Evolutionary conservation across 176 grass and related monocot genomes (phyloP).

Genomic region (Oryza rufipogon): DNA sequence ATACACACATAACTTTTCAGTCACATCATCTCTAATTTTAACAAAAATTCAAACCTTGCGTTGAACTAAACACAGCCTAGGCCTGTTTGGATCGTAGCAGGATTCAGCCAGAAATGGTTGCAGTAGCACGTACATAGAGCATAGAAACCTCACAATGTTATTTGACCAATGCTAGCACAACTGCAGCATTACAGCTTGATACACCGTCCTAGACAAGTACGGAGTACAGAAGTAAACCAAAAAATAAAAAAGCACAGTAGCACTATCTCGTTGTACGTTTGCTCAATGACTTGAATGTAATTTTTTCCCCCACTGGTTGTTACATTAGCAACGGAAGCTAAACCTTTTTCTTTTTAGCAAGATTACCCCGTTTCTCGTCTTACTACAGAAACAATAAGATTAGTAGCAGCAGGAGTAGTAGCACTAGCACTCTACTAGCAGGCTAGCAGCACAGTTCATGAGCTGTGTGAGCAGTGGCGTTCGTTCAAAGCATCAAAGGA

Average conservation of each 20-base stretch:
- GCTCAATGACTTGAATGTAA: not conserved
- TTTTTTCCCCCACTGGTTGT: no score
- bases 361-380: not conserved
- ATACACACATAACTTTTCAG: no score
- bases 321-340: not conserved
- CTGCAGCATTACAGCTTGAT: no score
- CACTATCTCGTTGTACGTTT: not conserved
- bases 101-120: not conserved
- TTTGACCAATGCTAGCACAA: not conserved
- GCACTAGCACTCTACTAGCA: not conserved
- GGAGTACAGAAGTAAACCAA: no score
- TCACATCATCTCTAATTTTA: no score
- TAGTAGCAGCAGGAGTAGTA: not conserved
- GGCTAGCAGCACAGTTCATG: not conserved
- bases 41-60: no score
- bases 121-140: no score
- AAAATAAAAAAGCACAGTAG: no score
- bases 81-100: not conserved
- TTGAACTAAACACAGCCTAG: no score
- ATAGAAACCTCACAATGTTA: not conserved
- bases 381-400: no score
- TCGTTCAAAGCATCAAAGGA: slow-evolving; percentile 18
- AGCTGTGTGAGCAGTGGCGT: slow-evolving; percentile 8
- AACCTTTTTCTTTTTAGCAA: not conserved
- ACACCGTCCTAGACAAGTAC: no score